Base-by-base conservation (phyloP, 805 yeast species). In the Sugiyamaella floridensis region DNA sequence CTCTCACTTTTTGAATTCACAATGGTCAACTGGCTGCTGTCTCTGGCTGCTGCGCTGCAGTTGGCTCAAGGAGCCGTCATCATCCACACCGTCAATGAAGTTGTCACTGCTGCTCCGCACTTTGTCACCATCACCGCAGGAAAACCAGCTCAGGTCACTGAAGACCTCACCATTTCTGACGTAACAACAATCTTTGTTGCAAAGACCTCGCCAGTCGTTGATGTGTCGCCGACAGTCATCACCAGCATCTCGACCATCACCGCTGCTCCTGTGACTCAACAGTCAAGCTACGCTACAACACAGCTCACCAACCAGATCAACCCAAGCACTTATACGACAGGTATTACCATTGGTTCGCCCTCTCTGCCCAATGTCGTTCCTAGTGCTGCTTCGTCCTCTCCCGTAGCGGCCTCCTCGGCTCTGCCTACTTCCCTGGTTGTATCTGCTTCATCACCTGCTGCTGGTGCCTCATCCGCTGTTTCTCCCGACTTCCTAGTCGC, bases 211-310 rank as follows among this genome's bases (percentile, higher is more conserved):
- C 67, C 67, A 19, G 60, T 62, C 5, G 64, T 70, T 10, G 66
- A 67, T 16, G 63, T 70, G 6, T 58, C 64, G 14, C 66, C 70
- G 8, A 53, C 63, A 1, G 52, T 65, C 16, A 52, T 65, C 41
- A 67, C 73, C 2, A 57, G 64, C 20, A 58, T 72, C 22, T 54
- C 69, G 6, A 58, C 66, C 22, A 56, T 62, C 14, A 55, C 65
- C 20, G 55, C 56, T 6, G 58, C 66, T 29, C 74, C 74, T 16
- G 66, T 69, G 14, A 61, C 68, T 2, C 69, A 68, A 42, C 58
- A 55, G 11, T 42, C 62, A 28, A 53, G 63, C 7, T 63, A 67
- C 53, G 58, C 66, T 8, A 67, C 73, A 2, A 58, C 61, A 3
- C 57, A 62, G 32, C 53, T 65, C 14, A 53, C 67, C 18, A 60